A percentile compares a stretch with the other conserved stretches of the same genome.
Evolutionary conservation across 176 grass and related monocot genomes (phyloP).

Genomic region (Ensete ventricosum): DNA sequence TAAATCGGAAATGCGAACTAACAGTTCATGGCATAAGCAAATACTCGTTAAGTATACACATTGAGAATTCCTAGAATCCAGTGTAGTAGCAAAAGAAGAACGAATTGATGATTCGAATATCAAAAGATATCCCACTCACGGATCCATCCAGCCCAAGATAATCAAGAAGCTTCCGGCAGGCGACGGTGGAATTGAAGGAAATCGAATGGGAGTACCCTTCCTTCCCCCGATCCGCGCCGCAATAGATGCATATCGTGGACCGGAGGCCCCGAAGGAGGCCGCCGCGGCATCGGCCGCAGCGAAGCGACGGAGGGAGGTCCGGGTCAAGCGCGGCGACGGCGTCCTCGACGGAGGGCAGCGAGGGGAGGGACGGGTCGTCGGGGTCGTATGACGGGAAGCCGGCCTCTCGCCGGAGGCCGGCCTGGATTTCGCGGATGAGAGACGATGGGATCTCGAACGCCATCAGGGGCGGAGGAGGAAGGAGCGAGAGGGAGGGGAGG

Average conservation of each 20-base stretch:
- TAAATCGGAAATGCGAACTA: background rate
- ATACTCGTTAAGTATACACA: background rate
- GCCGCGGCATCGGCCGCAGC: conserved; percentile 14
- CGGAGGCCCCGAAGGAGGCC: conserved; percentile 1
- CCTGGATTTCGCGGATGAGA: conserved; percentile 7
- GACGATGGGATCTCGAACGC: conserved; percentile 11
- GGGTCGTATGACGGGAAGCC: conserved; percentile 1
- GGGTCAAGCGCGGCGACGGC: conserved; percentile 9
- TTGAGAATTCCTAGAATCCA: background rate
- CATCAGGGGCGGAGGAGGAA: background rate
- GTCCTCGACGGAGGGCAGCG: background rate
- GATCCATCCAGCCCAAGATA: conserved; percentile 22
- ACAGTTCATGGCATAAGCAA: background rate
- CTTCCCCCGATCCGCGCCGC: conserved; percentile 10
- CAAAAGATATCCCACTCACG: background rate
- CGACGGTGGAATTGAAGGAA: conserved; percentile 17
- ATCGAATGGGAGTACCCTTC: background rate
- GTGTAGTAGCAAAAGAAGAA: background rate
- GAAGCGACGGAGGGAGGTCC: conserved; percentile 1
- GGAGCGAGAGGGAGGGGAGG: background rate
- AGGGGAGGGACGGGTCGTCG: background rate
- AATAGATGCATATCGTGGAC: conserved; percentile 17
- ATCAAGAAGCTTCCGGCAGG: conserved; percentile 17
- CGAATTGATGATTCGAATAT: background rate
- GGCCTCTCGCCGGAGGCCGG: background rate